A percentile compares a stretch with the other conserved stretches of the same genome.
These are phyloP conservation scores for Brettanomyces bruxellensis DNA, from an alignment of 805 yeast genomes.

Conservation along the genomic window DNA sequence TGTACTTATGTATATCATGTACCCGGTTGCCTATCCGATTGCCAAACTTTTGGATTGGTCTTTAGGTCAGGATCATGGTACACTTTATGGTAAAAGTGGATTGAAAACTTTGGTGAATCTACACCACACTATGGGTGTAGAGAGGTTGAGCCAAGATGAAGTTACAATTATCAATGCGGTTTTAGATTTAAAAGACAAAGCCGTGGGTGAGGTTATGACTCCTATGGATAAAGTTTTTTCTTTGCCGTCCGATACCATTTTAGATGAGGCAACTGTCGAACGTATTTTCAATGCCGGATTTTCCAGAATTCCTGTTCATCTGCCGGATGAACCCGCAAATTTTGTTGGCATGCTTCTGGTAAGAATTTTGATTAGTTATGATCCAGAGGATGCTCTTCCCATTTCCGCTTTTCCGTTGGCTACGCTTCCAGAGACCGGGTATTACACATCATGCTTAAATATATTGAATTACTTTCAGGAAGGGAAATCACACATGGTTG, in stretches of 20 bases:
- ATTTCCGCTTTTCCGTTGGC: constrained; percentile 92
- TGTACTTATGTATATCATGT: constrained; percentile 76
- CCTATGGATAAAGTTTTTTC: constrained; percentile 88
- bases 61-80: constrained; percentile 94
- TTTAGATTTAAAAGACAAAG: constrained; percentile 84
- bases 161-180: constrained; percentile 94
- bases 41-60: constrained; percentile 72
- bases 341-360: constrained; percentile 94
- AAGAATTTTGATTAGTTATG: constrained; percentile 85
- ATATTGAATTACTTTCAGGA: constrained; percentile 94
- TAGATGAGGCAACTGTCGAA: constrained; percentile 80
- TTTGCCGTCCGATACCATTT: constrained; percentile 69
- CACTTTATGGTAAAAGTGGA: constrained; percentile 86
- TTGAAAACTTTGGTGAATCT: constrained; percentile 87
- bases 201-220: constrained; percentile 84
- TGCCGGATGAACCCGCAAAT: constrained; percentile 81
- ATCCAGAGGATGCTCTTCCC: constrained; percentile 91
- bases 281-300: constrained; percentile 90
- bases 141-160: constrained; percentile 86
- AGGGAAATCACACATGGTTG: constrained; percentile 96
- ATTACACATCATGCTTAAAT: constrained; percentile 87
- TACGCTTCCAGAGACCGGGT: constrained; percentile 88
- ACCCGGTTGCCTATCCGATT: constrained; percentile 88
- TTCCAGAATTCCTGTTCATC: constrained; percentile 88
- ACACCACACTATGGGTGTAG: constrained; percentile 93